Conservation (phyloP, 2,329 filamentous ascomycete genomes). For the Hypoxylon sp. region DNA sequence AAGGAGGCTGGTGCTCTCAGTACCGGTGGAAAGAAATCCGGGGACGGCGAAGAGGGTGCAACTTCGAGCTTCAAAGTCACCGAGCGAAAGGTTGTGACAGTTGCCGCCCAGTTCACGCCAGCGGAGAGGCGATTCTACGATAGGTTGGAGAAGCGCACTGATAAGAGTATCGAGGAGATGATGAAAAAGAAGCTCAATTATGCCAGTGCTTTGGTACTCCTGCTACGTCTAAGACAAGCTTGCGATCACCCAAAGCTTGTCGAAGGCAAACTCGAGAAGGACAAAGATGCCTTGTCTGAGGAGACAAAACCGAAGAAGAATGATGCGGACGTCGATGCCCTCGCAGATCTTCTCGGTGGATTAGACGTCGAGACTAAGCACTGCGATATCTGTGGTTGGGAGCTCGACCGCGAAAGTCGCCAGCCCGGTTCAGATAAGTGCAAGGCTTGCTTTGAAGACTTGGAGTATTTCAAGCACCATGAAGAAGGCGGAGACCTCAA, state of each 20-base stretch:
- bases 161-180: conserved; percentile 89
- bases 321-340: conserved; percentile 80
- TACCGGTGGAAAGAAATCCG: conserved; percentile 75
- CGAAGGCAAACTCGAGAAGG: conserved; percentile 85
- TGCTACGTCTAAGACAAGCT: conserved; percentile 91
- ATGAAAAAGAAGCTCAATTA: conserved; percentile 89
- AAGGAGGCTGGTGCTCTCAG: conserved; percentile 87
- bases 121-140: conserved; percentile 90
- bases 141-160: conserved; percentile 84
- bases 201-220: conserved; percentile 90
- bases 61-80: conserved; percentile 88
- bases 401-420: conserved; percentile 68
- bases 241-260: conserved; percentile 95
- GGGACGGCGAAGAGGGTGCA: conserved; percentile 62
- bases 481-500: conserved; percentile 59
- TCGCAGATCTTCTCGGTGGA: conserved; percentile 88
- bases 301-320: conserved; percentile 68
- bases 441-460: conserved; percentile 79
- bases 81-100: conserved; percentile 86
- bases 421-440: conserved; percentile 69
- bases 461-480: conserved; percentile 72
- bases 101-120: conserved; percentile 82
- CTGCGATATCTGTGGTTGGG: conserved; percentile 86
- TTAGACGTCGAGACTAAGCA: conserved; percentile 83
- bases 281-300: conserved; percentile 85